Percentiles rank a stretch among this genome's conserved stretches.
phyloP scores from a whole-genome alignment of 2,329 filamentous ascomycete genomes.

The Cytospora schulzeri region DNA sequence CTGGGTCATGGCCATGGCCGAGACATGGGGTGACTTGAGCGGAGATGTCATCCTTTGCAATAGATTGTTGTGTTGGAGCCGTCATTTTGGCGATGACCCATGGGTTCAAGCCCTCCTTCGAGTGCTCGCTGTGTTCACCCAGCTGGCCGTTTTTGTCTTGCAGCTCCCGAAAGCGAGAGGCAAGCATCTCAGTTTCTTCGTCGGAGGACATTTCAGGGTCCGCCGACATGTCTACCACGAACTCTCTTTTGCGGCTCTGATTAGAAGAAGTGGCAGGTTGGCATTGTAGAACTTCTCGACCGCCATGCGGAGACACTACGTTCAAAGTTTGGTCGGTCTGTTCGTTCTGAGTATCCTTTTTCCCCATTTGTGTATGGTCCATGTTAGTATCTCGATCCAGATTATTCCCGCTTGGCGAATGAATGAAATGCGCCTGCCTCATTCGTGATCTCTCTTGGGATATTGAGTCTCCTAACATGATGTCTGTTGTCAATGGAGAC shows the following conservation, averaged over 20 bases:
- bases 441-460: neutral
- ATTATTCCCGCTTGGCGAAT: neutral
- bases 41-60: neutral
- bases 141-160: neutral
- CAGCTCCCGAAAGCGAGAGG: neutral
- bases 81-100: conserved; percentile 45
- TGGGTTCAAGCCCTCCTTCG: conserved; percentile 38
- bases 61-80: conserved; percentile 25
- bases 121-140: neutral
- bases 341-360: neutral
- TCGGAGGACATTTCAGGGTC: conserved; percentile 26
- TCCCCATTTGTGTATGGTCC: neutral
- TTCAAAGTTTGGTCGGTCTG: neutral
- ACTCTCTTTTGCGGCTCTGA: neutral
- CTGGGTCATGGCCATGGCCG: neutral
- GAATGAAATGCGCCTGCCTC: neutral
- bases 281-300: neutral
- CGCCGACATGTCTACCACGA: conserved; percentile 24
- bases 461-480: neutral
- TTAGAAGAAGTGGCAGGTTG: neutral
- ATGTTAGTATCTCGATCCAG: neutral
- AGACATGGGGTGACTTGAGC: neutral
- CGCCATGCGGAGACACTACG: neutral
- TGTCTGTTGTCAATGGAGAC: neutral
- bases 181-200: conserved; percentile 16